Evolutionary conservation across 2,329 filamentous ascomycete species (phyloP).

Genomic region (Fusarium temperatum): DNA sequence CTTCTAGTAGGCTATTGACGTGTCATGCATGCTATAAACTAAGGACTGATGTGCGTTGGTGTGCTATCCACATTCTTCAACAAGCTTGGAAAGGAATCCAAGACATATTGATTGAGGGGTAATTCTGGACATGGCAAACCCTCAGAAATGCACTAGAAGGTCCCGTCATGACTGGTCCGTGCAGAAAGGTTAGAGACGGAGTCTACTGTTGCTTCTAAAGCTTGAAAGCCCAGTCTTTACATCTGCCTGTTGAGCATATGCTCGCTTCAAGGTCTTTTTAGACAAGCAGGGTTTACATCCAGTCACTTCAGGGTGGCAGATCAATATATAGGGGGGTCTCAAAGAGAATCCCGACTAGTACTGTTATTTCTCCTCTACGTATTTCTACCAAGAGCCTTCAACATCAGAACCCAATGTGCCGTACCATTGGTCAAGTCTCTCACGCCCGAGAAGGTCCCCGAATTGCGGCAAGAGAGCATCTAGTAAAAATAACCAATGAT

Average conservation of each 20-base stretch:
- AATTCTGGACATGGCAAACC: neutral
- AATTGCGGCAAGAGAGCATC: neutral
- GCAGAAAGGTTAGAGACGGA: neutral
- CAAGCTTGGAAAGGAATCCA: neutral
- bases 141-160: neutral
- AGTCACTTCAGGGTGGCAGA: neutral
- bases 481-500: neutral
- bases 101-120: neutral
- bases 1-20: slow-evolving; percentile 10
- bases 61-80: neutral
- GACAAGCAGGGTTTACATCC: too few species aligned
- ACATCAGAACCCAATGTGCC: neutral
- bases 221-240: neutral
- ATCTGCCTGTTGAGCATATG: neutral
- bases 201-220: neutral
- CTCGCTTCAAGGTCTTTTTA: neutral
- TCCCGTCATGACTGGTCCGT: neutral
- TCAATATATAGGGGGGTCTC: neutral
- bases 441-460: neutral
- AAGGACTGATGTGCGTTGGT: neutral
- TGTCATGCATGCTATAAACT: slow-evolving; percentile 11
- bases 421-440: neutral
- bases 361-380: neutral
- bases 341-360: neutral
- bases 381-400: neutral